Percentiles rank a stretch among this genome's conserved stretches.
Conservation (phyloP, 2,329 filamentous ascomycete species). For the Parascedosporium putredinis region DNA sequence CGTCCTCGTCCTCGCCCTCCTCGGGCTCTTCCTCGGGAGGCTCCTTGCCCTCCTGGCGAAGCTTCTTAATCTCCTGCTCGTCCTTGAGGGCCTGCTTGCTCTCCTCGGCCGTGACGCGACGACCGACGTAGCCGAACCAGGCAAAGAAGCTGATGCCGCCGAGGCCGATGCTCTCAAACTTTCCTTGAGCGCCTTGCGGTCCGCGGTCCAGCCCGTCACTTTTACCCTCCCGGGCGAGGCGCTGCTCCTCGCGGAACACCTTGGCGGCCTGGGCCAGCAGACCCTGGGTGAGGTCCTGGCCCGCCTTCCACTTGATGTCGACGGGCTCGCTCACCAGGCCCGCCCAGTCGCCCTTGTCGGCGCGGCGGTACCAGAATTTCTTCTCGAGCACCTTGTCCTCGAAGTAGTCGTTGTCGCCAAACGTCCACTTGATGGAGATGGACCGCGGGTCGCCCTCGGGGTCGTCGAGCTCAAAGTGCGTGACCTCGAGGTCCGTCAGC, state of each 20-base stretch:
- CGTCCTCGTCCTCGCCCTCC: conserved; percentile 42
- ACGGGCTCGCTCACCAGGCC: conserved; percentile 85
- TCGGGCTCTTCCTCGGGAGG: conserved; percentile 30
- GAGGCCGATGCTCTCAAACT: conserved; percentile 50
- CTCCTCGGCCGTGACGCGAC: conserved; percentile 63
- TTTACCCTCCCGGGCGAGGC: conserved; percentile 28
- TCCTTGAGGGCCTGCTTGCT: conserved; percentile 49
- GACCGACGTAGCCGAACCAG: conserved; percentile 73
- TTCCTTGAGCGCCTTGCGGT: conserved; percentile 41
- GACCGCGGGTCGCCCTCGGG: conserved; percentile 68
- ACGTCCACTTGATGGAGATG: conserved; percentile 67
- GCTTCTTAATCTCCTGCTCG: conserved; percentile 45
- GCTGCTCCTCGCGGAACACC: conserved; percentile 54
- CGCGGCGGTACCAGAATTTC: conserved; percentile 77
- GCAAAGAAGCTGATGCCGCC: conserved; percentile 73
- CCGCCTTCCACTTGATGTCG: conserved; percentile 76
- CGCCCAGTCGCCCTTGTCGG: conserved; percentile 54
- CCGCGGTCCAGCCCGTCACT: conserved; percentile 28
- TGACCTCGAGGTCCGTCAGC: conserved; percentile 60
- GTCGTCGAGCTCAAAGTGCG: conserved; percentile 66
- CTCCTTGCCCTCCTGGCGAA: conserved; percentile 39
- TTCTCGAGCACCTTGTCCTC: conserved; percentile 71
- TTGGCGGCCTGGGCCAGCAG: conserved; percentile 63
- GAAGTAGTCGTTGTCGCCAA: conserved; percentile 74
- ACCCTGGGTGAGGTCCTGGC: conserved; percentile 74